These are phyloP conservation scores for Acanthamoeba divionensis DNA, from an alignment of 208 protist species.

Conservation along the genomic window DNA sequence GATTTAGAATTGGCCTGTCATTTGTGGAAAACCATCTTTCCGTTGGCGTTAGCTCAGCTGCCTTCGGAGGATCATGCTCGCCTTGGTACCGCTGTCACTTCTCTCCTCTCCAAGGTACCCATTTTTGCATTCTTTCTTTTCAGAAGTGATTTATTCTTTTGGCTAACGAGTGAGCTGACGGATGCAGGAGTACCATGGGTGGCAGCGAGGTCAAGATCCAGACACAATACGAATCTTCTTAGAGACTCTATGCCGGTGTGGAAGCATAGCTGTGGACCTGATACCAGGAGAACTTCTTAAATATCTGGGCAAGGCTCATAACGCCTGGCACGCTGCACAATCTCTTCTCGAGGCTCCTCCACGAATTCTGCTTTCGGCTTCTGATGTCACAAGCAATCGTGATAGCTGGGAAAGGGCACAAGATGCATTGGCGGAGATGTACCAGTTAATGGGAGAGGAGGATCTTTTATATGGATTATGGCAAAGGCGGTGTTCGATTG, in stretches of 20 bases:
- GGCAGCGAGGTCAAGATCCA: no score
- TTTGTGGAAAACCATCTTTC: not conserved
- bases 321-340: not conserved
- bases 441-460: slow-evolving; percentile 1
- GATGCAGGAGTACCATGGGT: no score
- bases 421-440: slow-evolving; percentile 5
- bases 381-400: not conserved
- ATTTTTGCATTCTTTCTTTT: no score
- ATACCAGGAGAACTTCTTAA: not conserved
- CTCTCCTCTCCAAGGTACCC: not conserved
- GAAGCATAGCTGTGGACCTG: no score
- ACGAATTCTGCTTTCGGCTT: not conserved
- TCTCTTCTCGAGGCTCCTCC: not conserved
- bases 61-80: not conserved
- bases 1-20: not conserved
- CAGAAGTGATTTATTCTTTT: no score
- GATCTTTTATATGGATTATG: not conserved
- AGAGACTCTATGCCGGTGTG: no score
- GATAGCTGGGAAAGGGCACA: not conserved
- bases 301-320: slow-evolving; percentile 22
- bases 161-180: no score
- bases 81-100: not conserved
- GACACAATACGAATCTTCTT: no score
- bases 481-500: not conserved
- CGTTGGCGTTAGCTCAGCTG: not conserved